phyloP scores from a whole-genome alignment of 306 rosid species.

The Echinosophora koreensis region DNA sequence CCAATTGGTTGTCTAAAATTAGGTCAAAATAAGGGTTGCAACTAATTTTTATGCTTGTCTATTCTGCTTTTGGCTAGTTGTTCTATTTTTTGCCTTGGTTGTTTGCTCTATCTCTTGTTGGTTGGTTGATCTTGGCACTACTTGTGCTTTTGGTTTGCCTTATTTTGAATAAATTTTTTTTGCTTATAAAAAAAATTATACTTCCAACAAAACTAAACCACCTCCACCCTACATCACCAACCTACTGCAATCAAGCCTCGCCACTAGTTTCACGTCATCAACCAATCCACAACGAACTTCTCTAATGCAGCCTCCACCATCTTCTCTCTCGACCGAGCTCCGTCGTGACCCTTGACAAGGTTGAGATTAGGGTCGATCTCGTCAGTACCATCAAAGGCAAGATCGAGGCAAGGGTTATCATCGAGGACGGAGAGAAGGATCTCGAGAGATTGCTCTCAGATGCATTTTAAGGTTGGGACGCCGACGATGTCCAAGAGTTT shows the following conservation, averaged over 20 bases:
- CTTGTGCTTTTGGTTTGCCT: too few species aligned
- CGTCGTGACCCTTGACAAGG: constrained; percentile 82
- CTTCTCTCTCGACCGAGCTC: constrained; percentile 77
- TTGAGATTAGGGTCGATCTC: constrained; percentile 82
- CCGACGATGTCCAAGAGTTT: constrained; percentile 68
- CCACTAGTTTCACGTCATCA: constrained; percentile 76
- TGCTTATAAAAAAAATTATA: too few species aligned
- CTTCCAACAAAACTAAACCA: constrained; percentile 87
- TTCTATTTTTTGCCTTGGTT: too few species aligned
- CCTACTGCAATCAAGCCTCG: constrained; percentile 79
- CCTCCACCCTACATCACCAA: constrained; percentile 87
- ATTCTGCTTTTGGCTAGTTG: too few species aligned
- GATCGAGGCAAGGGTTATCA: constrained; percentile 72
- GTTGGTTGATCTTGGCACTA: too few species aligned
- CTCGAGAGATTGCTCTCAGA: constrained; percentile 77
- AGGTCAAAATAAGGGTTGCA: too few species aligned
- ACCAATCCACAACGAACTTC: constrained; percentile 69
- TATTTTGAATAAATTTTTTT: too few species aligned
- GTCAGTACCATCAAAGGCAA: constrained; percentile 86
- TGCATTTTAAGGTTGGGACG: constrained; percentile 82
- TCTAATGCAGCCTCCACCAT: constrained; percentile 91
- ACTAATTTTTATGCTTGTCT: too few species aligned
- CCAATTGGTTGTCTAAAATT: too few species aligned
- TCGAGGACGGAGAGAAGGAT: constrained; percentile 84
- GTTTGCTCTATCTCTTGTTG: too few species aligned